Conservation (phyloP, 352 stramenopile species). For the Pythium brassicae region DNA sequence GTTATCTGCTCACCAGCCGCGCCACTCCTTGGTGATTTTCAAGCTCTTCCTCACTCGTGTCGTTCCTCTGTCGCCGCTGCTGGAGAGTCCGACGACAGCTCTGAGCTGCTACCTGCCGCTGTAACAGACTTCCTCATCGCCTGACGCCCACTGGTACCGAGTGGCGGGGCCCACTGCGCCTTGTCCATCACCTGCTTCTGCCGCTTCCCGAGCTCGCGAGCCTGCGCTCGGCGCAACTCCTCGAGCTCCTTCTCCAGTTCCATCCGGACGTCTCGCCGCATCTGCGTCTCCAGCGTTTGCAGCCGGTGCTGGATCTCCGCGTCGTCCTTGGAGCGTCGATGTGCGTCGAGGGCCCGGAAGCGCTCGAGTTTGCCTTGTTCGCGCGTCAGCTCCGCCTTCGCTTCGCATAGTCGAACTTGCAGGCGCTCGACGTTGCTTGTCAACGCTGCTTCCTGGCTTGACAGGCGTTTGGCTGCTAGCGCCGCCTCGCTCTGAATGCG, state of each 20-base stretch:
- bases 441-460: slow-evolving; percentile 24
- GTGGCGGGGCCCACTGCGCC: not conserved
- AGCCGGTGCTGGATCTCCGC: slow-evolving; percentile 29
- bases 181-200: not conserved
- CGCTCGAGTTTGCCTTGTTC: slow-evolving; percentile 48
- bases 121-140: not conserved
- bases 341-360: slow-evolving; percentile 35
- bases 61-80: not conserved
- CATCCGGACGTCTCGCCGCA: slow-evolving; percentile 47
- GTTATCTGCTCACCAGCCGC: too few relatives aligned
- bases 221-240: slow-evolving; percentile 26
- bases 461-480: slow-evolving; percentile 20
- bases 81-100: not conserved
- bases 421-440: slow-evolving; percentile 27
- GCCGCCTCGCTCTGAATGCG: slow-evolving; percentile 16
- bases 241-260: slow-evolving; percentile 69
- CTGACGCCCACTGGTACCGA: not conserved
- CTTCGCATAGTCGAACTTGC: slow-evolving; percentile 17
- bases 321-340: slow-evolving; percentile 50
- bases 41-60: not conserved
- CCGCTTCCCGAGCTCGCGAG: slow-evolving; percentile 16
- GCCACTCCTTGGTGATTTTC: too few relatives aligned
- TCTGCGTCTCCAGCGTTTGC: slow-evolving; percentile 32
- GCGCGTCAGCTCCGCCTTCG: slow-evolving; percentile 18
- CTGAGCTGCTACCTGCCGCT: not conserved